Evolutionary conservation across 192 early-diverging fungal species (phyloP).

Genomic region (Podila verticillata): DNA sequence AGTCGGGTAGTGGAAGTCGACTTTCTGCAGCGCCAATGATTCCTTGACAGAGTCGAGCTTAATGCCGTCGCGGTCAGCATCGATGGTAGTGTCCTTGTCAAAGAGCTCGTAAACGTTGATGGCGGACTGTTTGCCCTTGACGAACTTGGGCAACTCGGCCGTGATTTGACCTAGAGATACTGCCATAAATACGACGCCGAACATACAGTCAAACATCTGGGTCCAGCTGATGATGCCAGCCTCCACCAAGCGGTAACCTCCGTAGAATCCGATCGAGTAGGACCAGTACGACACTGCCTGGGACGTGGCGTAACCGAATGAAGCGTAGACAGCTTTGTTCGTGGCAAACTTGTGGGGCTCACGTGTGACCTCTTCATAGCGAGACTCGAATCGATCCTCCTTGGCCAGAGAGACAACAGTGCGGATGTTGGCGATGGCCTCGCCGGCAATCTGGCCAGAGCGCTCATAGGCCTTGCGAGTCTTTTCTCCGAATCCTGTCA

Average conservation of each 20-base stretch:
- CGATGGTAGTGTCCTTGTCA: conserved; percentile 75
- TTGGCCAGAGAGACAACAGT: conserved; percentile 84
- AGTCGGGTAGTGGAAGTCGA: conserved; percentile 73
- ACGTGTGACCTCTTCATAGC: conserved; percentile 53
- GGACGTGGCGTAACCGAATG: conserved; percentile 60
- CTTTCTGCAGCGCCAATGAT: conserved; percentile 59
- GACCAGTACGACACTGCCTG: conserved; percentile 63
- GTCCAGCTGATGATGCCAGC: conserved; percentile 9
- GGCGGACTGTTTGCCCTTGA: conserved; percentile 73
- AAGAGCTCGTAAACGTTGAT: conserved; percentile 75
- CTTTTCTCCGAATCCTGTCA: conserved; percentile 53
- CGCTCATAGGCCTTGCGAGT: conserved; percentile 72
- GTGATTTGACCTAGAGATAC: conserved; percentile 69
- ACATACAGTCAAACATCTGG: conserved; percentile 53
- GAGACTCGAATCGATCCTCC: conserved; percentile 45
- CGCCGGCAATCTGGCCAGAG: conserved; percentile 77
- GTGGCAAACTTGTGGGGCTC: conserved; percentile 54
- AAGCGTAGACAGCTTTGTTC: conserved; percentile 49
- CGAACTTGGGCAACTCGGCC: conserved; percentile 60
- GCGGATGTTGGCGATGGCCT: conserved; percentile 84
- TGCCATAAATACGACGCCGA: conserved; percentile 69
- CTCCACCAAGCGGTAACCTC: conserved; percentile 58
- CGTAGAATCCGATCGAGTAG: conserved; percentile 66
- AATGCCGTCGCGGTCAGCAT: conserved; percentile 61
- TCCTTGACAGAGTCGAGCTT: conserved; percentile 53